Conservation (phyloP, 2,329 filamentous ascomycete genomes). For the Aspergillus hortae region DNA sequence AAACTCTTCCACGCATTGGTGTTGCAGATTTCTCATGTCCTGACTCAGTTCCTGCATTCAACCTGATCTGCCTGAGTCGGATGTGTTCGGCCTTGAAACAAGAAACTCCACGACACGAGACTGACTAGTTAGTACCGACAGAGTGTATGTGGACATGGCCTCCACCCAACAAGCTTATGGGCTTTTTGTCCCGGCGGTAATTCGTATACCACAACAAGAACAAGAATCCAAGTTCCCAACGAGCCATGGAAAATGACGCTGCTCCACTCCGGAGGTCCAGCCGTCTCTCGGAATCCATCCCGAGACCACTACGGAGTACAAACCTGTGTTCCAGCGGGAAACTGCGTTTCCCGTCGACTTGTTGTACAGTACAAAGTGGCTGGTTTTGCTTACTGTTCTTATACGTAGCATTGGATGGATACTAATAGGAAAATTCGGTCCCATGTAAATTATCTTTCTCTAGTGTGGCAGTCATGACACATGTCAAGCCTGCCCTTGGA, state of each 20-base stretch:
- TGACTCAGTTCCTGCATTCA: slow-evolving; percentile 2
- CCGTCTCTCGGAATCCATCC: background rate
- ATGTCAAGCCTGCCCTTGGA: too few relatives aligned
- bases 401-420: too few relatives aligned
- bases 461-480: too few relatives aligned
- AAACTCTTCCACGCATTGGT: too few relatives aligned
- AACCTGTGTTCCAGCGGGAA: background rate
- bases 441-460: too few relatives aligned
- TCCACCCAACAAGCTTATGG: background rate
- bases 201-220: background rate
- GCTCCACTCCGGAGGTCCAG: background rate
- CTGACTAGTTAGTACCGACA: background rate
- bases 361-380: too few relatives aligned
- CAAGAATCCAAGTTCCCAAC: background rate
- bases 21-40: background rate
- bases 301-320: background rate
- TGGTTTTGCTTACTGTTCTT: too few relatives aligned
- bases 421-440: too few relatives aligned
- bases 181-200: background rate
- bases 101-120: background rate
- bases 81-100: background rate
- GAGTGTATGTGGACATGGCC: background rate
- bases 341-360: too few relatives aligned
- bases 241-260: background rate
- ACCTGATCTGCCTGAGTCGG: background rate